Evolutionary conservation across 805 yeast species (phyloP).

Genomic region (Lipomyces lipofer): DNA sequence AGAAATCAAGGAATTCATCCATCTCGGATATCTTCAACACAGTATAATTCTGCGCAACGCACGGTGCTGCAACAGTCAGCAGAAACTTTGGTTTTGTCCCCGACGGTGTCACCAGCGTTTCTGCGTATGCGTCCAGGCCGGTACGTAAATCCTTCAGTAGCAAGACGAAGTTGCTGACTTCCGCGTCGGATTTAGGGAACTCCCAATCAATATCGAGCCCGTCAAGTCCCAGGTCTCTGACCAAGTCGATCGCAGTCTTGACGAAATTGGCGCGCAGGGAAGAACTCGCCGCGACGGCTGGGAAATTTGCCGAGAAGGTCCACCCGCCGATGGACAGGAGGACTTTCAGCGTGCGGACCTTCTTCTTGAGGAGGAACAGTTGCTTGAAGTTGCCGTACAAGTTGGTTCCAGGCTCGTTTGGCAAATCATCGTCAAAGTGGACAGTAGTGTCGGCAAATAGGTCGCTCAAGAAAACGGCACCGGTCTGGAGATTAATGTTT

Average conservation of each 20-base stretch:
- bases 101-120: slow-evolving; percentile 23
- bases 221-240: slow-evolving; percentile 62
- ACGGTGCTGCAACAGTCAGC: slow-evolving; percentile 78
- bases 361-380: slow-evolving; percentile 49
- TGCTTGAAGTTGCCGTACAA: slow-evolving; percentile 54
- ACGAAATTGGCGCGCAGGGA: slow-evolving; percentile 50
- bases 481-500: slow-evolving; percentile 54
- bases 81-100: slow-evolving; percentile 39
- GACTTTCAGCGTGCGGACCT: slow-evolving; percentile 49
- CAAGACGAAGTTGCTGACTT: slow-evolving; percentile 48
- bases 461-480: slow-evolving; percentile 59
- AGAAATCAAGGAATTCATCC: slow-evolving; percentile 60
- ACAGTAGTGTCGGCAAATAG: slow-evolving; percentile 53
- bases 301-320: slow-evolving; percentile 50
- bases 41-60: slow-evolving; percentile 45
- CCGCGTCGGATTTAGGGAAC: slow-evolving; percentile 57
- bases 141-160: slow-evolving; percentile 47
- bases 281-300: slow-evolving; percentile 44
- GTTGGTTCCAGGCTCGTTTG: slow-evolving; percentile 7
- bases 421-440: slow-evolving; percentile 13
- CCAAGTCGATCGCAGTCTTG: slow-evolving; percentile 47
- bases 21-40: slow-evolving; percentile 52
- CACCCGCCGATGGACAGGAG: slow-evolving; percentile 86
- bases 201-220: slow-evolving; percentile 97
- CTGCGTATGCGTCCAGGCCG: slow-evolving; percentile 46